Evolutionary conservation across 805 yeast species (phyloP), one percentile per base, ranked within the genome.

Genomic region (Hanseniaspora nectarophila): DNA sequence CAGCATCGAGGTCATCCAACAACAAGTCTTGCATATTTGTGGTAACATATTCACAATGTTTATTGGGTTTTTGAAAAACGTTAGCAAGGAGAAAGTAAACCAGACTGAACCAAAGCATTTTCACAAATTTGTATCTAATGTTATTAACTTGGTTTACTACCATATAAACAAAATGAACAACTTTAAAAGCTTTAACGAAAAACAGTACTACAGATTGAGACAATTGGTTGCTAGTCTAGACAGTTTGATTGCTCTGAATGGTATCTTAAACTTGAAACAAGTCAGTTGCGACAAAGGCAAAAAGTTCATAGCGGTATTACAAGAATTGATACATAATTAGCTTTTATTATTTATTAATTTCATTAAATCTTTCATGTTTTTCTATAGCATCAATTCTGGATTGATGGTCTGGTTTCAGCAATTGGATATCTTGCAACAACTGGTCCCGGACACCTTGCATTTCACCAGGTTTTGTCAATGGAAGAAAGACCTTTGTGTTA

Each of bases 361-460:
- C 53, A 42, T 38, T 49, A 24, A 87, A 61, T 60, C 80, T 80
- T 60, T 90, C 97, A 0, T 97, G 95, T 54, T 78, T 81, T 59
- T 79, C 83, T 33, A 92, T 84, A 0, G 99, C 99, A 58, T 85
- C 95, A 1, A 87, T 71, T 47, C 99, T 73, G 37, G 78, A 71
- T 38, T 85, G 86, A 63, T 88, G 96, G 60, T 92, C 80, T 1
- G 97, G 97, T 51, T 72, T 75, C 48, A 92, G 66, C 0, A 86
- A 82, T 20, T 74, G 76, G 1, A 92, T 96, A 58, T 89, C 95
- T 10, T 74, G 70, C 58, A 92, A 66, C 24, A 92, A 76, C 1
- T 95, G 95, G 60, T 85, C 89, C 58, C 86, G 76, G 18, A 82
- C 67, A 56, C 73, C 73, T 46, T 73, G 76, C 9, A 80, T 61